These are phyloP conservation scores for Trametes pubescens DNA, from an alignment of 1,284 basidiomycete genomes.

Conservation along the genomic window DNA sequence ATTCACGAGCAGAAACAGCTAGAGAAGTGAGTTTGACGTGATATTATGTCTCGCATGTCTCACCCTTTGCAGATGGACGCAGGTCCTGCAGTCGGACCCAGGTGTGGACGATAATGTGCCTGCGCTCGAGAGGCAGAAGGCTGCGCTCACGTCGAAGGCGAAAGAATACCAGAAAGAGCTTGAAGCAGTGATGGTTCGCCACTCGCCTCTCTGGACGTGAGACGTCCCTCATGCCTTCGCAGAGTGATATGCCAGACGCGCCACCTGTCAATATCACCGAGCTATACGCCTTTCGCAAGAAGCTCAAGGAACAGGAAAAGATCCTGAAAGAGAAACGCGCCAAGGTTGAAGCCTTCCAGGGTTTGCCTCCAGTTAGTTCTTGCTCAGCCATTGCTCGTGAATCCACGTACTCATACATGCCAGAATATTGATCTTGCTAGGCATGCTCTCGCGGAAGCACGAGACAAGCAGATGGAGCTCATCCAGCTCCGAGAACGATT, in stretches of 20 bases:
- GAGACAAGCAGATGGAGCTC: constrained; percentile 53
- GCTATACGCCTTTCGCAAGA: constrained; percentile 47
- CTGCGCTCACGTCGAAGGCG: constrained; percentile 50
- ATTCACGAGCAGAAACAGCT: constrained; percentile 48
- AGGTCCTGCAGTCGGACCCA: constrained; percentile 39
- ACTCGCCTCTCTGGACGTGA: not conserved
- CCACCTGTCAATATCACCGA: constrained; percentile 48
- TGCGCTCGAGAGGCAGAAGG: constrained; percentile 48
- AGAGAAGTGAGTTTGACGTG: constrained; percentile 43
- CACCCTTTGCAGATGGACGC: constrained; percentile 47
- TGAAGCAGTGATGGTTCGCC: constrained; percentile 44
- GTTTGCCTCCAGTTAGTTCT: constrained; percentile 53
- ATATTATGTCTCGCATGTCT: not conserved
- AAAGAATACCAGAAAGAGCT: constrained; percentile 55
- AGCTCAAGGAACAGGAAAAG: constrained; percentile 46
- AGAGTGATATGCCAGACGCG: constrained; percentile 45
- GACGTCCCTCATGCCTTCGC: not conserved
- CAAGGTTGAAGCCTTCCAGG: constrained; percentile 54
- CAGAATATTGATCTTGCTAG: constrained; percentile 58
- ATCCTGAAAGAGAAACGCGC: constrained; percentile 53
- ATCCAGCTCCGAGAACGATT: constrained; percentile 55
- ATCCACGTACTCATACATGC: not conserved
- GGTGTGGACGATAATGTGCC: constrained; percentile 39
- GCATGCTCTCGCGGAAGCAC: constrained; percentile 50
- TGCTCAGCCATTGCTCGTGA: not conserved